These are phyloP conservation scores for Hibiscus tridactylites DNA, from an alignment of 345 rosid genomes.

Conservation along the genomic window DNA sequence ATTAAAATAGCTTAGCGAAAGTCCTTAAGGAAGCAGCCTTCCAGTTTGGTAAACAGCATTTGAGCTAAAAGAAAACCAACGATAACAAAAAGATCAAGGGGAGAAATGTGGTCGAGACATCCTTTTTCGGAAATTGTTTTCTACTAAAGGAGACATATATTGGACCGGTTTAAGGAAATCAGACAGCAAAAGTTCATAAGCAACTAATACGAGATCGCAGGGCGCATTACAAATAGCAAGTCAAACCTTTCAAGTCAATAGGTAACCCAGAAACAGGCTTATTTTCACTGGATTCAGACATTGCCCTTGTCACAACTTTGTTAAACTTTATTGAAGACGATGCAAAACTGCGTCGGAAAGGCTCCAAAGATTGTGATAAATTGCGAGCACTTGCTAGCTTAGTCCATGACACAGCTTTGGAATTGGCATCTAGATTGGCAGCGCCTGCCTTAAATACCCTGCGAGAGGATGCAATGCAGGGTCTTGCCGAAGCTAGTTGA, in stretches of 20 bases:
- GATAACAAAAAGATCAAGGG: background rate
- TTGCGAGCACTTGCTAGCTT: too few relatives aligned
- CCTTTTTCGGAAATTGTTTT: too few relatives aligned
- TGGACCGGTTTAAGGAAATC: too few relatives aligned
- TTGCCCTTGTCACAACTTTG: conserved; percentile 45
- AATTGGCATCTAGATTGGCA: too few relatives aligned
- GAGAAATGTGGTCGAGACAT: too few relatives aligned
- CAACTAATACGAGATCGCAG: background rate
- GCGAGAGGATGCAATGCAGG: too few relatives aligned
- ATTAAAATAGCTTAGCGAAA: background rate
- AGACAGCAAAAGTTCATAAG: background rate
- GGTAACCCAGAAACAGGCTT: conserved; percentile 51
- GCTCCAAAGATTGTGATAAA: conserved; percentile 8
- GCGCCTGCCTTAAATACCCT: too few relatives aligned
- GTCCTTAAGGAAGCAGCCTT: background rate
- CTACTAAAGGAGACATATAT: too few relatives aligned
- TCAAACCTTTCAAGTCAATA: background rate
- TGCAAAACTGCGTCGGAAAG: conserved; percentile 24
- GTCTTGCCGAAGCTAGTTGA: too few relatives aligned
- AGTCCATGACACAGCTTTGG: too few relatives aligned
- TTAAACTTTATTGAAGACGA: conserved; percentile 29
- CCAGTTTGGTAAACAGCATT: too few relatives aligned
- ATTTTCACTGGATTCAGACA: conserved; percentile 43
- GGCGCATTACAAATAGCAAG: background rate
- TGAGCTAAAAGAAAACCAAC: too few relatives aligned